Evolutionary conservation across 2,329 filamentous ascomycete genomes (phyloP).

Genomic region (Exophiala sp.): DNA sequence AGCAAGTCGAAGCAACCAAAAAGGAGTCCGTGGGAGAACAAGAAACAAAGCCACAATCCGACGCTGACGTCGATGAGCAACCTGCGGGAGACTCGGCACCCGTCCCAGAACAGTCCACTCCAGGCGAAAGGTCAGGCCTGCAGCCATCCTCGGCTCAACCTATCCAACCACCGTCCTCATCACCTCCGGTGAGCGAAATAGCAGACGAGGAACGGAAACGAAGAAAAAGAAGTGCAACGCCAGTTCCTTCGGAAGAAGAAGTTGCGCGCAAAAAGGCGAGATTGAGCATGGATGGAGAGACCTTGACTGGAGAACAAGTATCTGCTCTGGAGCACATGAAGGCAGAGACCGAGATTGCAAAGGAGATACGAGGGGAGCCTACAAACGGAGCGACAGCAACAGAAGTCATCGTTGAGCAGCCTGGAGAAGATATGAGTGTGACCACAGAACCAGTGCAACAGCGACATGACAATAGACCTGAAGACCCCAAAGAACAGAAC

Average conservation of each 20-base stretch:
- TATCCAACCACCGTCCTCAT: no score
- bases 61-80: conserved; percentile 1
- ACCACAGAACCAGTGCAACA: neutral
- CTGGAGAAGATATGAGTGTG: conserved; percentile 34
- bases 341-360: conserved; percentile 21
- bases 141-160: conserved; percentile 7
- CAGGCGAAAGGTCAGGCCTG: neutral
- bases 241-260: conserved; percentile 51
- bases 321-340: conserved; percentile 18
- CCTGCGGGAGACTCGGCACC: neutral
- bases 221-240: conserved; percentile 61
- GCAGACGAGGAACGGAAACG: conserved; percentile 56
- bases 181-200: no score
- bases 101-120: neutral
- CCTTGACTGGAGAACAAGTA: conserved; percentile 24
- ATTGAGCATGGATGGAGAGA: conserved; percentile 32
- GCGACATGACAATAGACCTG: neutral
- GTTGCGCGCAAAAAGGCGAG: conserved; percentile 52
- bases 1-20: neutral
- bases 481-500: neutral
- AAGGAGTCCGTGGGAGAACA: neutral
- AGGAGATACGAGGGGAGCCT: conserved; percentile 17
- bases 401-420: conserved; percentile 1
- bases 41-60: no score
- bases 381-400: neutral